Base-by-base conservation (phyloP, 2,329 filamentous ascomycete species). In the Hymenoscyphus scutula region DNA sequence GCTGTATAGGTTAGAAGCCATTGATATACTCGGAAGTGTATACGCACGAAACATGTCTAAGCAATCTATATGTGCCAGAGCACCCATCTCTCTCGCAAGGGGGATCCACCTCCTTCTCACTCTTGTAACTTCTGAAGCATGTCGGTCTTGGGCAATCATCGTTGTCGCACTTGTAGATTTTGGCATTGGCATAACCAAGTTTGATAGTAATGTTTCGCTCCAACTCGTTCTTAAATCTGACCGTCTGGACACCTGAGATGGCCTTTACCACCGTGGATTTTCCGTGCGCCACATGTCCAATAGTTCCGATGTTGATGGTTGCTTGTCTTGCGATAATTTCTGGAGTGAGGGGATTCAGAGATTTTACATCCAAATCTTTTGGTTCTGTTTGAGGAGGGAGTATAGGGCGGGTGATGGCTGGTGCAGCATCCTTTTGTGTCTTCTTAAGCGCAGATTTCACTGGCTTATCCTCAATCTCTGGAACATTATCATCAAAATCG, bases 151-250 rank as follows among this genome's bases (percentile, higher is more conserved):
- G 95, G 82, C 95, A 99, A 70, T 90, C 89, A 60, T 82, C 77
- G 79, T 91, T 97, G 79, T 97, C 92, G 79, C 95, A 99, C 84
- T 97, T 91, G 88, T 98, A 99, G 78, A 99, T 93, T 81, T 99
- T 98, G 73, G 95, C 95, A 78, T 99, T 99, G 77, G 95, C 95
- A 78, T 99, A 99, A 77, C 95, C 95, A 73, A 99, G 86, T 87
- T 99, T 99, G 84, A 99, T 99, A 74, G 95, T 99, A 75, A 99
- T 99, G 79, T 99, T 99, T 75, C 95, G 86, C 81, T 98, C 96
- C 80, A 97, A 82, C 81, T 99, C 95, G 82, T 98, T 99, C 89
- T 99, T 99, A 85, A 99, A 99, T 71, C 95, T 88, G 75, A 99
- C 95, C 19, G 95, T 99, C 84, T 99, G 95, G 68, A 99, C 95